Evolutionary conservation across 192 early-diverging fungal genomes (phyloP).

Genomic region (Umbelopsis sp.): DNA sequence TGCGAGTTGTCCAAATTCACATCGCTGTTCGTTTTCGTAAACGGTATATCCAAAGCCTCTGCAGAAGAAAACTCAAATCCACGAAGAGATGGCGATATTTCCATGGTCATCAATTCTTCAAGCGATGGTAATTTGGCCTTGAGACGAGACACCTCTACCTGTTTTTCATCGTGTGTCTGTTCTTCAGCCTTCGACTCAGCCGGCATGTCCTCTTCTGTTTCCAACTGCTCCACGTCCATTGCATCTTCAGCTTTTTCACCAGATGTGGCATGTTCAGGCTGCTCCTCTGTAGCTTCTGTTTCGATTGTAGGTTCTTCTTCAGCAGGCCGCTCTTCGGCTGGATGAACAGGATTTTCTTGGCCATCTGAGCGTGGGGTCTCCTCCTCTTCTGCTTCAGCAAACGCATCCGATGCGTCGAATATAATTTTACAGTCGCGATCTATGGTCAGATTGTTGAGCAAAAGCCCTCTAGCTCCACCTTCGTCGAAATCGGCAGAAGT

Average conservation of each 20-base stretch:
- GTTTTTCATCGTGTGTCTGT: neutral
- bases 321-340: neutral
- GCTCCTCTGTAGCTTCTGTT: conserved; percentile 10
- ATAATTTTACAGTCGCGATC: conserved; percentile 86
- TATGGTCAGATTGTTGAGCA: conserved; percentile 87
- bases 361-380: conserved; percentile 8
- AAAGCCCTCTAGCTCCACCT: conserved; percentile 89
- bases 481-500: conserved; percentile 99
- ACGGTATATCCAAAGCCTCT: neutral
- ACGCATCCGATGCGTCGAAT: conserved; percentile 91
- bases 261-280: conserved; percentile 19
- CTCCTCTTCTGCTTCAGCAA: conserved; percentile 47
- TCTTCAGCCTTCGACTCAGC: neutral
- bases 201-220: conserved; percentile 23
- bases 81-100: conserved; percentile 20
- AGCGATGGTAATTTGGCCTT: conserved; percentile 31
- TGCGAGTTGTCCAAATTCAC: neutral
- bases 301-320: neutral
- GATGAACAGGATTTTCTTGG: conserved; percentile 14
- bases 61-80: conserved; percentile 6
- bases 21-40: conserved; percentile 18
- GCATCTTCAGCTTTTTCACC: conserved; percentile 30
- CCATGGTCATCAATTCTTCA: conserved; percentile 5
- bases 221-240: conserved; percentile 13
- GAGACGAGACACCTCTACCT: conserved; percentile 47